Evolutionary conservation across 306 rosid genomes (phyloP), one percentile per base, ranked within the genome.

Genomic region (Lotus japonicus): DNA sequence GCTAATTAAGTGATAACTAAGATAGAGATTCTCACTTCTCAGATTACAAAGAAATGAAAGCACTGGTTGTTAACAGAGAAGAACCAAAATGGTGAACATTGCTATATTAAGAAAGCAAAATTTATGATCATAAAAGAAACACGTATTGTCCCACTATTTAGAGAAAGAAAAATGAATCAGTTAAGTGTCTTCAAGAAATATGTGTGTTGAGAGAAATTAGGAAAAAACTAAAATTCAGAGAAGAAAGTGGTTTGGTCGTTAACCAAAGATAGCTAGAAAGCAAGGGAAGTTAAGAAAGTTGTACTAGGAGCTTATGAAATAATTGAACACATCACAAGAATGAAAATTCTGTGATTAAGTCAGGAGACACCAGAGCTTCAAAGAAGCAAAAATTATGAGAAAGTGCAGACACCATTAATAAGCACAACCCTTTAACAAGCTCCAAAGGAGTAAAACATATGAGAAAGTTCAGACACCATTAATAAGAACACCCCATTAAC

Each of bases 231-330:
- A 62, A 57, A 84, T 41, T 48, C 78, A 64, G 72, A 62, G 51
- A 60, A 81, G 84, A 86, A 84, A 84, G 87, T 76, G 70, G 54
- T 41, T 74, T 76, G 74, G 69, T 75, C 70, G 77, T 64, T 74
- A 79, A 74, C 96, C 82, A 46, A 79, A 74, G 46, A 82, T 86
- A 72, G 71, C 68, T 13, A 43, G 15, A 66, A 41, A 45, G 56
- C 63, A 74, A 17, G 66, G 63, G 36, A 73, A 71, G 43, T 53
- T 46, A 36, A 73, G 8, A 66, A 49, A 75, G 19, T 33, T 50
- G 72, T 41, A 75, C 6, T 31, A 45, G 36, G 15, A 58, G 44
- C 11, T 79, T 15, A 16, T 58, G 73, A 70, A 69, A 80, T 61
- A 55, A 59, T 52, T 50, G 73, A 64, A 49, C 68, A 66, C 28